These are phyloP conservation scores for Pythium phragmitis DNA, from an alignment of 352 stramenopile species.

Conservation along the genomic window DNA sequence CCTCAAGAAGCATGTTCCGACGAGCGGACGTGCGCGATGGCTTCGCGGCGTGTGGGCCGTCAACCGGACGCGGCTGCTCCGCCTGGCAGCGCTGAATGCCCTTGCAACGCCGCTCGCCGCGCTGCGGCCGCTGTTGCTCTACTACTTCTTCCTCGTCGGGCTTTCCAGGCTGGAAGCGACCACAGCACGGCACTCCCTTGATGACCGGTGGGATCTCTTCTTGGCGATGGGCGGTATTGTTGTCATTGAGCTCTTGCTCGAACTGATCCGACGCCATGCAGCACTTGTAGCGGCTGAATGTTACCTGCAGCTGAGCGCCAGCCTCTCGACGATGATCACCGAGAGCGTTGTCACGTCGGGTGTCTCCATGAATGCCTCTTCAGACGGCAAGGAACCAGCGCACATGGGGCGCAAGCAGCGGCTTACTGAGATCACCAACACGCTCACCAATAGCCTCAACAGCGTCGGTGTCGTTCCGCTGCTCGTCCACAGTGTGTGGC, in stretches of 20 bases:
- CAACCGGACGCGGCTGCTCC: neutral
- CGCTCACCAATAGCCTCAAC: neutral
- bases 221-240: neutral
- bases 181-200: neutral
- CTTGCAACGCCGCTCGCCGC: neutral
- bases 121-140: slow-evolving; percentile 3
- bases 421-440: neutral
- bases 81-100: neutral
- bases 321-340: neutral
- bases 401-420: neutral
- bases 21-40: neutral
- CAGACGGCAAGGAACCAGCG: no score
- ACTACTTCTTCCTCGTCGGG: neutral
- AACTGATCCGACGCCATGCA: no score
- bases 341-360: neutral
- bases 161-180: neutral
- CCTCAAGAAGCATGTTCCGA: neutral
- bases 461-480: no score
- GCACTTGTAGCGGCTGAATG: no score
- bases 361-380: no score
- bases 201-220: no score
- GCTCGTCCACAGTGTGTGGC: neutral
- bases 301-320: no score
- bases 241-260: no score
- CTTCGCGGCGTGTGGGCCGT: neutral